These are phyloP conservation scores for Persicaria tinctoria DNA, from an alignment of 148 eudicot species.

Conservation along the genomic window DNA sequence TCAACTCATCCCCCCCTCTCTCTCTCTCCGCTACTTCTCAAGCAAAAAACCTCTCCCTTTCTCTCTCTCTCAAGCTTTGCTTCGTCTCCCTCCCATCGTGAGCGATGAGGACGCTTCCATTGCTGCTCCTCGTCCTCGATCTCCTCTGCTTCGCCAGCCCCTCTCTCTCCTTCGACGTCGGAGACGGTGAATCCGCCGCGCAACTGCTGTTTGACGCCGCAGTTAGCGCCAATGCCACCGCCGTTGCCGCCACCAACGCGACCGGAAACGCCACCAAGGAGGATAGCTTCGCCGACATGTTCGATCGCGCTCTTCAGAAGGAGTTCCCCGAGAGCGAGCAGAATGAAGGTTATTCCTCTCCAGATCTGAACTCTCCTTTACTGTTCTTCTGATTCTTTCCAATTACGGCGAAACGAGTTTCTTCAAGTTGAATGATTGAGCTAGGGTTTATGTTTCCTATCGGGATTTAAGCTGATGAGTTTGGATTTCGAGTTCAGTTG, in stretches of 20 bases:
- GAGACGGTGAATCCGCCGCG: slow-evolving; percentile 11
- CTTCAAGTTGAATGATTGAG: not conserved
- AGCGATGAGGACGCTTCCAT: slow-evolving; percentile 16
- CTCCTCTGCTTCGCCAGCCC: slow-evolving; percentile 14
- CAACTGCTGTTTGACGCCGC: slow-evolving; percentile 6
- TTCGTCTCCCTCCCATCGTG: slow-evolving; percentile 7
- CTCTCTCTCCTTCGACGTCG: slow-evolving; percentile 15
- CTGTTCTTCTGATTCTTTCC: not conserved
- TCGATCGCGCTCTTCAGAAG: slow-evolving; percentile 91
- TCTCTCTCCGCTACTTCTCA: slow-evolving; percentile 1
- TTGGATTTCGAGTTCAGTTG: not conserved
- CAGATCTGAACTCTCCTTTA: slow-evolving; percentile 29
- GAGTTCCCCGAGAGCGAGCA: slow-evolving; percentile 89
- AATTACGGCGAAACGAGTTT: not conserved
- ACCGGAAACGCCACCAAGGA: slow-evolving; percentile 29
- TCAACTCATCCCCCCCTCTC: not conserved
- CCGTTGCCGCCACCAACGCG: slow-evolving; percentile 12
- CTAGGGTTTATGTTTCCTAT: slow-evolving; percentile 19
- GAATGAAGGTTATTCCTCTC: slow-evolving; percentile 40
- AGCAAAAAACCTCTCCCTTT: slow-evolving; percentile 4
- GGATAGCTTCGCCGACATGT: slow-evolving; percentile 78
- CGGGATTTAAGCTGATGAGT: not conserved
- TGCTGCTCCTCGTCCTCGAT: slow-evolving; percentile 16
- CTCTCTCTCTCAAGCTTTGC: not conserved
- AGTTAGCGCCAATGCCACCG: slow-evolving; percentile 13